phyloP scores from a whole-genome alignment of 1,284 basidiomycete species.

The Phellopilus nigrolimitatus region DNA sequence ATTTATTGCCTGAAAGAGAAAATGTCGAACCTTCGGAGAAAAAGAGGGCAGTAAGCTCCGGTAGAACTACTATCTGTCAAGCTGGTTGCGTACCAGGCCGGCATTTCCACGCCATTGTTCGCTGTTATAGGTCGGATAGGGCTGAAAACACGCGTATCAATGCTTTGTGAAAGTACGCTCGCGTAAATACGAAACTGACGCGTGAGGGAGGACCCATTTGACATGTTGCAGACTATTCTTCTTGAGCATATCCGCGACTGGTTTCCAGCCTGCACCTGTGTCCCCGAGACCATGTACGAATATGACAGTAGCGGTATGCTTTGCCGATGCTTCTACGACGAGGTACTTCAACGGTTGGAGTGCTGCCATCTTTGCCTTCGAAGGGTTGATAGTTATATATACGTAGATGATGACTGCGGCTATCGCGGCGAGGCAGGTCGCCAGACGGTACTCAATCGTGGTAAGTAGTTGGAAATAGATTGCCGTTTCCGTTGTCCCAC shows the following conservation, averaged over 20 bases:
- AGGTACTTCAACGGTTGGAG: constrained; percentile 43
- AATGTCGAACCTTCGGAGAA: constrained; percentile 68
- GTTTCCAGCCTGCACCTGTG: constrained; percentile 67
- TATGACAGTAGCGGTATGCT: constrained; percentile 84
- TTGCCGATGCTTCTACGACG: constrained; percentile 47
- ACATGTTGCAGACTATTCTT: constrained; percentile 55
- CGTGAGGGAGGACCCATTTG: constrained; percentile 81
- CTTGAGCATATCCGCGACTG: constrained; percentile 64
- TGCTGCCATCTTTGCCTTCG: constrained; percentile 28
- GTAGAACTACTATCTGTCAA: not conserved
- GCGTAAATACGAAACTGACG: constrained; percentile 39
- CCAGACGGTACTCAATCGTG: not conserved
- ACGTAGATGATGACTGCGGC: constrained; percentile 6
- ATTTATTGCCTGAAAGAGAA: constrained; percentile 57
- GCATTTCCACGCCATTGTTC: constrained; percentile 68
- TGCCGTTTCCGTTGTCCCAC: too few relatives aligned
- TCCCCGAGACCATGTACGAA: constrained; percentile 69
- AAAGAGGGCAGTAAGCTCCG: constrained; percentile 1
- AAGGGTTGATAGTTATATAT: not conserved
- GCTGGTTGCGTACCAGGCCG: constrained; percentile 51
- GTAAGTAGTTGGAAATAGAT: not conserved
- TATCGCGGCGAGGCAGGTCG: constrained; percentile 2
- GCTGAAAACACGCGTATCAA: constrained; percentile 35
- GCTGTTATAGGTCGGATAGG: constrained; percentile 56
- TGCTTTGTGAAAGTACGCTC: not conserved